Evolutionary conservation across 768 basidiomycete species (phyloP).

Genomic region (Phanerochaete carnosa): DNA sequence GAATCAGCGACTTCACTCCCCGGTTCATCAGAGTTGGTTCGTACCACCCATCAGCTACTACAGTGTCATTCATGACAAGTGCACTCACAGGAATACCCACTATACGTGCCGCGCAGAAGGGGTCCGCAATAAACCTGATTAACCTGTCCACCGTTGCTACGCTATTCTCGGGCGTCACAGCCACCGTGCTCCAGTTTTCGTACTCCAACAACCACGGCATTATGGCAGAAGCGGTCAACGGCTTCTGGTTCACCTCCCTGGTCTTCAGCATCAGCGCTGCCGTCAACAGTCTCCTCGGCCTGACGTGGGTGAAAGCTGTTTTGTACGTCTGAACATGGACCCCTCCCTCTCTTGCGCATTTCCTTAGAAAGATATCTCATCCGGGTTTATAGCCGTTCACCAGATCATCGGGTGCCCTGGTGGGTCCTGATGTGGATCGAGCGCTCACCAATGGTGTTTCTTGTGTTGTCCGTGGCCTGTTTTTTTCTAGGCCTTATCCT

Average conservation of each 20-base stretch:
- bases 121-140: conserved; percentile 57
- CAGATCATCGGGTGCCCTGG: conserved; percentile 68
- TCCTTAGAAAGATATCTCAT: neutral
- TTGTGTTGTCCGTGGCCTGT: conserved; percentile 74
- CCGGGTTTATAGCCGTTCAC: conserved; percentile 48
- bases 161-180: conserved; percentile 70
- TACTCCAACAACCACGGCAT: conserved; percentile 34
- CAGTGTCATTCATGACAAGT: neutral
- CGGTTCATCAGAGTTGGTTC: conserved; percentile 75
- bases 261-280: conserved; percentile 71
- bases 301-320: conserved; percentile 76
- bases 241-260: conserved; percentile 65
- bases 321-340: conserved; percentile 44
- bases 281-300: conserved; percentile 64
- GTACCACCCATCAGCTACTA: conserved; percentile 16
- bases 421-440: conserved; percentile 83
- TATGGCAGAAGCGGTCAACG: conserved; percentile 50
- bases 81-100: conserved; percentile 53
- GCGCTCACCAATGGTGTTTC: conserved; percentile 74
- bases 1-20: conserved; percentile 57
- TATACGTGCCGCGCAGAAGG: conserved; percentile 66
- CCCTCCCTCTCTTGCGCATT: too few species aligned
- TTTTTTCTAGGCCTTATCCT: conserved; percentile 76
- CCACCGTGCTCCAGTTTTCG: conserved; percentile 63
- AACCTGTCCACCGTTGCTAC: conserved; percentile 73